phyloP scores from a whole-genome alignment of 306 rosid species.

The Sesbania bispinosa region DNA sequence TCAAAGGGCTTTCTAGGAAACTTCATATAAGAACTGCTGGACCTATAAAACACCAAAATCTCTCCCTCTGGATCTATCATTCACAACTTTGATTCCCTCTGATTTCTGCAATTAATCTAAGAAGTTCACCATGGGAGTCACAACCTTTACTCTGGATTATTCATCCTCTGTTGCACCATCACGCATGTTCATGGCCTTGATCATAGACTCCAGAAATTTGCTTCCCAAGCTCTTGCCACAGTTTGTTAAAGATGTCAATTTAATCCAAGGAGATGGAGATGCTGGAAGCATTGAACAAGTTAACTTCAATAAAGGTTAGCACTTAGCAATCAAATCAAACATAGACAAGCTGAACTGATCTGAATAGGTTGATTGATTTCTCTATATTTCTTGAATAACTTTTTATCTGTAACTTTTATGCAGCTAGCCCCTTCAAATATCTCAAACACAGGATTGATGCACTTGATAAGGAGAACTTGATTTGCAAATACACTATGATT shows the following conservation, averaged over 20 bases:
- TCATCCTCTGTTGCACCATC: conserved; percentile 46
- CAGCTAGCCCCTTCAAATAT: conserved; percentile 52
- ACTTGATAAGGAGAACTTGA: conserved; percentile 50
- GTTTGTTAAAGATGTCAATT: conserved; percentile 44
- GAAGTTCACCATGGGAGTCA: conserved; percentile 50
- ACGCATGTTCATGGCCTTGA: conserved; percentile 60
- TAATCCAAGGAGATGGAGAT: conserved; percentile 61
- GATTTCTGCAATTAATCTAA: not conserved
- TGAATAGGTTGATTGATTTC: no score
- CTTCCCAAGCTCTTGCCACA: conserved; percentile 67
- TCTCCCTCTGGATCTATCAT: conserved; percentile 1
- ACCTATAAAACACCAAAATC: conserved; percentile 27
- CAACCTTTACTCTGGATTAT: conserved; percentile 48
- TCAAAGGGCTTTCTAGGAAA: conserved; percentile 32
- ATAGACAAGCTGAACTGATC: no score
- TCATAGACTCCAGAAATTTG: conserved; percentile 51
- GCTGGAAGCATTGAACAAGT: conserved; percentile 69
- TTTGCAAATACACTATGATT: conserved; percentile 62
- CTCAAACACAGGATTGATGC: conserved; percentile 59
- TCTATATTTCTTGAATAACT: not conserved
- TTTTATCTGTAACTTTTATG: conserved; percentile 11
- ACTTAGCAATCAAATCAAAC: no score
- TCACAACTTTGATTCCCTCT: conserved; percentile 9
- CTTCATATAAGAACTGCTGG: conserved; percentile 3
- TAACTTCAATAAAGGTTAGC: conserved; percentile 64